Base-by-base conservation (phyloP, 305 asterid species). In the Salvia sclarea region DNA sequence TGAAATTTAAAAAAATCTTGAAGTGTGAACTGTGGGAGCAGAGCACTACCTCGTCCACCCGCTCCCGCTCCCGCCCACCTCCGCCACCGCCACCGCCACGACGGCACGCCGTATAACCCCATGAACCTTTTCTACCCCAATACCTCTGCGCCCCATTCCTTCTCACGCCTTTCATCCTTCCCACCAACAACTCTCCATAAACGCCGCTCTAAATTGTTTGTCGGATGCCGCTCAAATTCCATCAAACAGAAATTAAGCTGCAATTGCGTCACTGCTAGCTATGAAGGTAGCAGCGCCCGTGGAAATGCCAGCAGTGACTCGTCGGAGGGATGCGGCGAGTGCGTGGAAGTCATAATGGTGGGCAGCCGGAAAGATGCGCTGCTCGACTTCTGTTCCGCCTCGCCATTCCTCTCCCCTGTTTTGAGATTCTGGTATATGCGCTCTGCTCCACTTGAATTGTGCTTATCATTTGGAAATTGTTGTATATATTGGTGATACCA, bases 281-380 rank as follows among this genome's bases (percentile, higher is more conserved):
- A 9, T 4, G 73, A 59, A 21, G 72, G 56, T 13, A 41, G 57
- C 31, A 50, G 43, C 16, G 53, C 31, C 60, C 69, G 59, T 12
- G 38, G 16, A 45, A 71, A 60, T 71, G 72, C 69, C 45, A 49
- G 62, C 17, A 50, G 62, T 35, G 74, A 53, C 62, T n/a, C 35
- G 17, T 12, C 66, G 76, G 85, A 72, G 52, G 88, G 79, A 72
- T 54, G 54, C 44, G 84, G 78, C 24, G 87, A 82, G 37, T 78
- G 69, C 76, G 91, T 90, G 54, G 97, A 93, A 72, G 97, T 86
- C 68, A 76, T 90, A 54, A 86, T 83, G 37, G 81, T 93, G 1
- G 97, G 98, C 30, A 90, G 97, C 72, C 66, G 97, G 76, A 90
- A 78, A 73, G 96, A 93, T 52, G 85, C 96, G 2, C 53, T 90